Evolutionary conservation across 306 rosid species (phyloP).

Genomic region (Quercus gilva): DNA sequence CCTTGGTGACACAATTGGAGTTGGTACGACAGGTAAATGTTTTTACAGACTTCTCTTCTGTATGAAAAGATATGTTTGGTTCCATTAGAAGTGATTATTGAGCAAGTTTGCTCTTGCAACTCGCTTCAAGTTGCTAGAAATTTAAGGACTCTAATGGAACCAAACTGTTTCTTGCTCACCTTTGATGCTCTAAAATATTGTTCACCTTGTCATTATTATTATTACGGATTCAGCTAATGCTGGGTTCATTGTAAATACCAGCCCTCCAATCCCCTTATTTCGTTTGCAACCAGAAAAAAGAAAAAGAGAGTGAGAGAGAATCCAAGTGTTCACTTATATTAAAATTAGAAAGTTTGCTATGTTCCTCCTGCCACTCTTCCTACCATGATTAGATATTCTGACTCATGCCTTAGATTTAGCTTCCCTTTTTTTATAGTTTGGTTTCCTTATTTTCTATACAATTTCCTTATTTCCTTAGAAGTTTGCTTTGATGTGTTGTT

Average conservation of each 20-base stretch:
- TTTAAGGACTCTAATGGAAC: no score
- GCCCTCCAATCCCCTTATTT: not conserved
- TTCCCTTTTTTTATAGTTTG: not conserved
- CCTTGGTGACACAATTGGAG: constrained; percentile 93
- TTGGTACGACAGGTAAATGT: constrained; percentile 78
- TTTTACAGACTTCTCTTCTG: constrained; percentile 7
- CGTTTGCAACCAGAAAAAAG: not conserved
- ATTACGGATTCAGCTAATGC: no score
- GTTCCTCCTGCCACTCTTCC: not conserved
- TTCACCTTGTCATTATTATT: no score
- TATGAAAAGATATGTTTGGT: not conserved
- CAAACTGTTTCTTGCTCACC: no score
- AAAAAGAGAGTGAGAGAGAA: not conserved
- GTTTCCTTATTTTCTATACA: not conserved
- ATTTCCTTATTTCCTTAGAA: not conserved
- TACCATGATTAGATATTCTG: not conserved
- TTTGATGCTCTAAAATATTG: no score
- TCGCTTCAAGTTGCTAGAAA: not conserved
- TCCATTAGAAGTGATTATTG: not conserved
- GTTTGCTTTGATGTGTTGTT: no score
- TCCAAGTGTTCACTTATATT: not conserved
- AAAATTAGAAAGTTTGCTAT: not conserved
- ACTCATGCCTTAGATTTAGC: not conserved
- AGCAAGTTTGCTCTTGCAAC: not conserved
- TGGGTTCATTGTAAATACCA: not conserved